These are phyloP conservation scores for Cordyceps militaris DNA, from an alignment of 2,329 filamentous ascomycete species.

Conservation along the genomic window DNA sequence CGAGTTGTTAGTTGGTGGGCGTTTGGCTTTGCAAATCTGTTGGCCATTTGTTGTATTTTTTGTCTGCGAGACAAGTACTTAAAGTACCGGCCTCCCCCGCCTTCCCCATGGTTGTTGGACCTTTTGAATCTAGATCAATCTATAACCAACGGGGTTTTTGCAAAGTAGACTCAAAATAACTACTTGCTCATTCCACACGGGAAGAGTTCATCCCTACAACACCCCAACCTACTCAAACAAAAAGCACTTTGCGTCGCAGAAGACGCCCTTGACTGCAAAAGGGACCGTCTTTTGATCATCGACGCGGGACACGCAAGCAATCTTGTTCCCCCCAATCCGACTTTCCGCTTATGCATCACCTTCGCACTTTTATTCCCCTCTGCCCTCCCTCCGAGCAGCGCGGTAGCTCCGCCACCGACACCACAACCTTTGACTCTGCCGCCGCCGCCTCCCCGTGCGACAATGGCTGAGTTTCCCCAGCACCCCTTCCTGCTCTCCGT, in stretches of 20 bases:
- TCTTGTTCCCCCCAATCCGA: neutral
- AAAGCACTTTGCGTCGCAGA: neutral
- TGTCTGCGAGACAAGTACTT: neutral
- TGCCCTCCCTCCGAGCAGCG: conserved; percentile 16
- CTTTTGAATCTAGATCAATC: neutral
- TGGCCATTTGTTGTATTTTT: no score
- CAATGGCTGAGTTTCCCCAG: conserved; percentile 38
- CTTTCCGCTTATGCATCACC: conserved; percentile 17
- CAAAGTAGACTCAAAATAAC: neutral
- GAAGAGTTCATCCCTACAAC: no score
- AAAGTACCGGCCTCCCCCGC: neutral
- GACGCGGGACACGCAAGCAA: no score
- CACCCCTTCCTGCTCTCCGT: conserved; percentile 56
- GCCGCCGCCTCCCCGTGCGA: conserved; percentile 14
- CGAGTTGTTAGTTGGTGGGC: neutral
- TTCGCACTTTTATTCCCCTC: conserved; percentile 11
- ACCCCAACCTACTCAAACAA: neutral
- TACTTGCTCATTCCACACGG: neutral
- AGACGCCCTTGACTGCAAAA: no score
- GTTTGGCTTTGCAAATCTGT: no score
- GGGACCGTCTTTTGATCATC: no score
- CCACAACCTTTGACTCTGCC: conserved; percentile 1
- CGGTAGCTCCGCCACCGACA: conserved; percentile 8
- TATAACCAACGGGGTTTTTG: neutral
- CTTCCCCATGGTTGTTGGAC: neutral